Base-by-base conservation (phyloP, 2,329 filamentous ascomycete genomes). In the Pseudocercospora musae region DNA sequence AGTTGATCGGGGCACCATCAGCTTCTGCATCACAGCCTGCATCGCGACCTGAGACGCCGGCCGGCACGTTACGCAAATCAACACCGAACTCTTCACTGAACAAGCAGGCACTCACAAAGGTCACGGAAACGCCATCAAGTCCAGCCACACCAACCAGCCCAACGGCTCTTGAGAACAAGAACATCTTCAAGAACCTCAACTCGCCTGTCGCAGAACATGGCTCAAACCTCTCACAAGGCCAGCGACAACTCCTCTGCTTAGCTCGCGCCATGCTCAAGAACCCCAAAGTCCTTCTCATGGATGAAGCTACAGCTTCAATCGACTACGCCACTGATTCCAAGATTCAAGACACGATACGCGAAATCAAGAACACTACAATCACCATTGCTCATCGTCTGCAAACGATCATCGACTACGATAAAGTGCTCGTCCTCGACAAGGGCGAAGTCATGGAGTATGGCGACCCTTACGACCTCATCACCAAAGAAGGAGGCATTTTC, bases 381-480 rank as follows among this genome's bases (percentile, higher is more conserved):
- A 98, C 95, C 0, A 98, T 99, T 72, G 95, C 95, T 0, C 95
- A 99, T 78, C 87, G 95, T 18, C 82, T 99, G 67, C 92, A 96
- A 74, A 99, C 95, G 0, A 98, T 99, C 76, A 93, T 95, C 27
- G 95, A 99, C 75, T 99, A 98, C 73, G 95, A 99, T 79, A 96
- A 96, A 80, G 94, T 99, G 13, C 81, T 99, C 15, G 93, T 99
- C 11, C 82, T 99, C 4, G 95, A 99, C 72, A 91, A 93, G 75
- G 95, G 95, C 9, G 79, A 85, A 63, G 89, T 98, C 20, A 84
- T 95, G 4, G 94, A 99, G 78, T 99, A 86, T 73, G 95, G 88
- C n/a, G 89, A 96, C 72, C 95, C 95, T 0, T 92, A 89, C 80
- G 87, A 91, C 69, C 80, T 99, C 57, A 84, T 96, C 66, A 84